Base-by-base conservation (phyloP, 768 basidiomycete genomes). In the Tubosaeta brunneosetosa region DNA sequence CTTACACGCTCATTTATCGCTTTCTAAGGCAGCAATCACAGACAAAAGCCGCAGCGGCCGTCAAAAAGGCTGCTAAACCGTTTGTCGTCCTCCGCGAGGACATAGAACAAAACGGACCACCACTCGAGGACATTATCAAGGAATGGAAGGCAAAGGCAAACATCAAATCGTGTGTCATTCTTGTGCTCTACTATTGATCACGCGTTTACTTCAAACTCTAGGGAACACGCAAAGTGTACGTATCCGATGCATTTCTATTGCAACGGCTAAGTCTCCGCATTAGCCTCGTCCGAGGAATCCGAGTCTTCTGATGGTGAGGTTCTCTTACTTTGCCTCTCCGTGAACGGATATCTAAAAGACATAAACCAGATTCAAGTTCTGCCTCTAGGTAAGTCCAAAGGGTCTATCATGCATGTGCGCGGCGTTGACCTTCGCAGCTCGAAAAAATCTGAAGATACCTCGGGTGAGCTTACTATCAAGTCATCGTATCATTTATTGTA, bases 1-100 rank as follows among this genome's bases (percentile, higher is more conserved):
- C 87, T 4, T 94, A 91, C 74, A 78, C 81, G 59, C 71, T 91
- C 46, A 83, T 94, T 52, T 79, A 91, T 62, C 73, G 81, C 9
- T 94, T 93, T 70, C 75, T 94, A 34, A 73, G 68, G 52, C 79
- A 82, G 62, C 81, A 77, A 44, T 76, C 79, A 0, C 86, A 91
- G 66, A 64, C 66, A 29, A 89, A 89, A 61, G 86, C 82, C 8
- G 91, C 91, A 9, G 73, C 78, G 52, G 84, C 85, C 1, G 72
- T 92, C 46, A 88, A 82, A 71, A 88, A 85, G 58, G 87, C 86
- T 25, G 88, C 80, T 19, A 84, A 81, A 66, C 74, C 77, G 44
- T 62, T 80, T 14, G 79, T 86, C 37, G 69, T 82, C 12, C 71
- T 90, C 25, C 81, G 83, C 55, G 84, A 86, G 51, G 76, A 74